Base-by-base conservation (phyloP, 2,329 filamentous ascomycete species). In the Metarhizium sp. region DNA sequence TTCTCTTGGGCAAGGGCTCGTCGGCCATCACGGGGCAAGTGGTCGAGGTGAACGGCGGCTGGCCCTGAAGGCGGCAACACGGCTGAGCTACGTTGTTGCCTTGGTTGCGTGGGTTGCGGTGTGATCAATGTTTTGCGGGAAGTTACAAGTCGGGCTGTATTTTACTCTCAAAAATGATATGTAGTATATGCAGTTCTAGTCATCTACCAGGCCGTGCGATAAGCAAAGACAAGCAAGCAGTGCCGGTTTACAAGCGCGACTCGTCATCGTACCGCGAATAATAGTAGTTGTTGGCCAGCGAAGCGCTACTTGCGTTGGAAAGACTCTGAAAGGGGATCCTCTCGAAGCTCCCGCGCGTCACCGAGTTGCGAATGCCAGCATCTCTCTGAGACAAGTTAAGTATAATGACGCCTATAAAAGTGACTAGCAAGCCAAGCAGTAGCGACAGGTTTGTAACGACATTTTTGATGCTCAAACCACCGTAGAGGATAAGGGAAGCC, bases 401-500 rank as follows among this genome's bases (percentile, higher is more conserved):
- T 6, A 97, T 82, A 71, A 96, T 96, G 54, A 96, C 92, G 25
- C 92, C 92, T 2, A 91, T 88, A 69, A 97, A 97, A 58, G 95
- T 97, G 62, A 94, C 84, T 56, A 97, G 81, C 75, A 97, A 97
- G 57, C 92, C 92, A 68, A 87, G 92, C 52, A 97, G 80, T 14
- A 97, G 80, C 4, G 92, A 96, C 56, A 97, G 84, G 1, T 90
- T 96, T 73, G 94, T 95, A 62, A 96, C 88, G 7, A 86, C 80
- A 64, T 95, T 90, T 51, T 88, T 89, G 4, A 92, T 96, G 72
- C 96, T 96, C 79, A 96, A 96, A 57, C 92, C 92, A 63, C 85
- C 85, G 76, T 96, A 96, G 53, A 97, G 86, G 66, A 96, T 95
- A 70, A 96, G 96, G 2, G 92, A 96, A 55, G 92, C 92, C 70